A percentile compares a stretch with the other conserved stretches of the same genome.
Conservation (phyloP, 2,329 filamentous ascomycete genomes). For the Alternaria ventricosa region DNA sequence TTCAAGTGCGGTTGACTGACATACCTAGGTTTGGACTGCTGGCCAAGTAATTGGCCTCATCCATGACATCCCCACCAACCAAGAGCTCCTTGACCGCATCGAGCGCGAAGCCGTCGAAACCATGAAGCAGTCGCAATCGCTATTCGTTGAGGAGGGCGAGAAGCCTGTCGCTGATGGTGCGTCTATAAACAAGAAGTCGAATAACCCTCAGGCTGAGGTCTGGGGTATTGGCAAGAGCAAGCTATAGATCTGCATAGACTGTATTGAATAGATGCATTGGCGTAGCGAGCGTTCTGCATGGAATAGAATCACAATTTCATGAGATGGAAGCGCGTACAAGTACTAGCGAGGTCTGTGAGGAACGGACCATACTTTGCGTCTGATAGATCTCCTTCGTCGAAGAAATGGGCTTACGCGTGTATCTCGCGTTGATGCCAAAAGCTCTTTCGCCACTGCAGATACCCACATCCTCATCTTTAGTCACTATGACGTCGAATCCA, state of each 20-base stretch:
- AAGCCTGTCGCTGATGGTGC: slow-evolving; percentile 28
- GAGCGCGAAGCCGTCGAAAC: slow-evolving; percentile 55
- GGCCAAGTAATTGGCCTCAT: slow-evolving; percentile 82
- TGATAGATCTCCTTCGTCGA: neutral
- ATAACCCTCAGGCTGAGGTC: slow-evolving; percentile 51
- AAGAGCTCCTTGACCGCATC: slow-evolving; percentile 54
- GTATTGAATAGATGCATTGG: neutral
- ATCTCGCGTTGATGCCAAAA: neutral
- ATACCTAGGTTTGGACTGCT: slow-evolving; percentile 89
- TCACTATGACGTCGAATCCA: slow-evolving; percentile 10
- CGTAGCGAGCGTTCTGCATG: neutral
- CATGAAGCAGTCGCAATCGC: slow-evolving; percentile 46
- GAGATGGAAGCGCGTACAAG: neutral
- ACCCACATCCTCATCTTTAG: neutral
- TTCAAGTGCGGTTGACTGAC: slow-evolving; percentile 6
- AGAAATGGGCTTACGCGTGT: neutral
- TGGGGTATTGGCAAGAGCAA: slow-evolving; percentile 55
- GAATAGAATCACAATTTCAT: neutral
- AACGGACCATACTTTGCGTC: too few species aligned
- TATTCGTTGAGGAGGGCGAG: slow-evolving; percentile 42
- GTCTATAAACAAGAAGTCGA: slow-evolving; percentile 40
- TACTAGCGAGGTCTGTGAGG: neutral
- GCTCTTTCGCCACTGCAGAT: neutral
- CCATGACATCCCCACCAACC: slow-evolving; percentile 59
- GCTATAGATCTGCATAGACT: slow-evolving; percentile 31